A percentile compares a stretch with the other conserved stretches of the same genome.
Evolutionary conservation across 306 rosid species (phyloP).

Genomic region (Medicago ruthenica): DNA sequence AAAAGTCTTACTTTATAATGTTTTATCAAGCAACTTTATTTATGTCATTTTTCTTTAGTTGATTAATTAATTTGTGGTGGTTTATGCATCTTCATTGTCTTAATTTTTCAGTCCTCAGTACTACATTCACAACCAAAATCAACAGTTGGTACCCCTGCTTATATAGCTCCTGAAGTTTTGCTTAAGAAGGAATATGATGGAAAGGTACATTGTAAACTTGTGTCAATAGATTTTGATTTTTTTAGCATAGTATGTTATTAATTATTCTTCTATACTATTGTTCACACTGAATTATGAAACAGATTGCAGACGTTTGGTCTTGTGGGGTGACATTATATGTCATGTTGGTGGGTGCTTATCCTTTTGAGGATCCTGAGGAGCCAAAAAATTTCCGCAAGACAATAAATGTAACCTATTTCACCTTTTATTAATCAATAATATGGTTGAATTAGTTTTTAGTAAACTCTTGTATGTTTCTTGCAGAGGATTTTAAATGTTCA

Average conservation of each 20-base stretch:
- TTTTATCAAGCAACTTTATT: slow-evolving; percentile 14
- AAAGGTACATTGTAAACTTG: slow-evolving; percentile 64
- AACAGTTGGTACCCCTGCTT: slow-evolving; percentile 97
- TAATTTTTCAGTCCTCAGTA: slow-evolving; percentile 76
- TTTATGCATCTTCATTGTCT: slow-evolving; percentile 43
- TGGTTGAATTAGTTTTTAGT: slow-evolving; percentile 33
- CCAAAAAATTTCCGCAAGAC: slow-evolving; percentile 97
- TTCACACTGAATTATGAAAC: slow-evolving; percentile 38
- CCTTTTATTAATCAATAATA: not conserved
- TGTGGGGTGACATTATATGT: slow-evolving; percentile 98
- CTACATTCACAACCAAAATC: slow-evolving; percentile 98
- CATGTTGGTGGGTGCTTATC: slow-evolving; percentile 98
- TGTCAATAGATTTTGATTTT: slow-evolving; percentile 7
- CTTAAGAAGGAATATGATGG: slow-evolving; percentile 98
- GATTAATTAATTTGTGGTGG: slow-evolving; percentile 15
- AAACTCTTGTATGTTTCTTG: slow-evolving; percentile 43
- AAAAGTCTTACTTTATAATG: slow-evolving; percentile 7
- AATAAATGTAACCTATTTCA: slow-evolving; percentile 67
- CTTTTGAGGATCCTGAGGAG: slow-evolving; percentile 95
- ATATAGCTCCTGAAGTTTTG: slow-evolving; percentile 95
- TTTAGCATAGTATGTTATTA: not conserved
- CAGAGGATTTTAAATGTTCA: slow-evolving; percentile 96
- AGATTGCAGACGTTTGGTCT: slow-evolving; percentile 99
- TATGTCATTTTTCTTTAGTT: not conserved
- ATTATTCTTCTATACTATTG: not conserved